These are phyloP conservation scores for Euphorbia corollata DNA, from an alignment of 441 rosid genomes.

Conservation along the genomic window DNA sequence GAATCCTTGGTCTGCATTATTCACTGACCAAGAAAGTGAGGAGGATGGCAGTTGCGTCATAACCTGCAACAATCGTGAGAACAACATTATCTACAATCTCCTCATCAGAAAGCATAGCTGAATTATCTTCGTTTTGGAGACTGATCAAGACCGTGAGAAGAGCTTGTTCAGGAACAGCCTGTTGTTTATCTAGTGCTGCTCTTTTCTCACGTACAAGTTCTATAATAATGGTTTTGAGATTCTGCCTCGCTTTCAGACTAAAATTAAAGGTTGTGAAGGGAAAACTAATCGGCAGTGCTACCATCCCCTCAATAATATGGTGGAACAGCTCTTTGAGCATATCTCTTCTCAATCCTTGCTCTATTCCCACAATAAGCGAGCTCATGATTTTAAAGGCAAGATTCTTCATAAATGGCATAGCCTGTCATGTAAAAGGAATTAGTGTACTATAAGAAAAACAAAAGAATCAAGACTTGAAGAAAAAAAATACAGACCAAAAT, in stretches of 20 bases:
- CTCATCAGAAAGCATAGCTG: neutral
- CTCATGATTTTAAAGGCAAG: neutral
- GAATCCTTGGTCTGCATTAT: no score
- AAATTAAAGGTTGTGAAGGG: neutral
- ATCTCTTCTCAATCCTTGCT: neutral
- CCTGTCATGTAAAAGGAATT: no score
- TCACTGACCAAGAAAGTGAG: neutral
- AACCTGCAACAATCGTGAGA: neutral
- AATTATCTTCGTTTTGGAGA: neutral
- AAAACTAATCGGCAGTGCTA: neutral
- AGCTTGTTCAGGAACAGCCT: neutral
- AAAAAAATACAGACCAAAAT: conserved; percentile 12
- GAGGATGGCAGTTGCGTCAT: neutral
- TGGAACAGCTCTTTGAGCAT: neutral
- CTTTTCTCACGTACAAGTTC: neutral
- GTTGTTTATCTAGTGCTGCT: neutral
- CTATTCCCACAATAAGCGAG: neutral
- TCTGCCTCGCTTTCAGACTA: neutral
- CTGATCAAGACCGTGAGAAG: neutral
- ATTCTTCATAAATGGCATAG: no score
- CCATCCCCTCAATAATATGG: neutral
- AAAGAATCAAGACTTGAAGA: neutral
- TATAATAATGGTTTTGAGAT: neutral
- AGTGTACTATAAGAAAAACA: no score
- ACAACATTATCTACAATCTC: neutral